phyloP scores from a whole-genome alignment of 306 rosid species.

The Aeschynomene evenia region DNA sequence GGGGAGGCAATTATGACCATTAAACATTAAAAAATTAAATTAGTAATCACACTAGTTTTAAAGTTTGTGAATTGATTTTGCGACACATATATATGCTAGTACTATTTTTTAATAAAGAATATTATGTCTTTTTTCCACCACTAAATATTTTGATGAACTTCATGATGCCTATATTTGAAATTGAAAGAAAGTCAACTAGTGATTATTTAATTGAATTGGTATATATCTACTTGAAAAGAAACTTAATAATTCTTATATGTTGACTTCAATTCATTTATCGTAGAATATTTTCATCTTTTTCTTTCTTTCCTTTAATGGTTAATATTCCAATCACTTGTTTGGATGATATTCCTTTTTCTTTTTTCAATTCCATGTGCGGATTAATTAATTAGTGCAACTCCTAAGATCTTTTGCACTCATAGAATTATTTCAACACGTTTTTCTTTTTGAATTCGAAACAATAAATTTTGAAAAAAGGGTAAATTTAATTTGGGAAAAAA shows the following conservation, averaged over 20 bases:
- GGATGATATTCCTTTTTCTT: neutral
- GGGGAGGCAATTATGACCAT: constrained; percentile 3
- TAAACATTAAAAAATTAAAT: neutral
- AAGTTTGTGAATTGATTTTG: neutral
- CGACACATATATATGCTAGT: neutral
- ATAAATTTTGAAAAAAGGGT: neutral
- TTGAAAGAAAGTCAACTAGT: neutral
- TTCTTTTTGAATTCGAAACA: too few relatives aligned
- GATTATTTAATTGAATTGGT: neutral
- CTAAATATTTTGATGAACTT: neutral
- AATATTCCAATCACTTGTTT: neutral
- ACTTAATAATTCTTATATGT: neutral
- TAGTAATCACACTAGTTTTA: neutral
- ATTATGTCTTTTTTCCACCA: neutral
- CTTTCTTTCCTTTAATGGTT: neutral
- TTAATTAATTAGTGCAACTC: too few relatives aligned
- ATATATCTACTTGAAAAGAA: neutral
- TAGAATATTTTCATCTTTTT: neutral
- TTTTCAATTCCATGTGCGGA: neutral
- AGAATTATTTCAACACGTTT: too few relatives aligned
- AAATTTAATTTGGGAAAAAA: neutral
- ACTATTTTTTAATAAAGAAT: neutral
- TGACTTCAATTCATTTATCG: neutral
- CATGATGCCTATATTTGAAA: neutral
- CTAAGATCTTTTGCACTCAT: too few relatives aligned